A percentile compares a stretch with the other conserved stretches of the same genome.
phyloP scores from a whole-genome alignment of 2,329 filamentous ascomycete species.

The Venturia aucupariae region DNA sequence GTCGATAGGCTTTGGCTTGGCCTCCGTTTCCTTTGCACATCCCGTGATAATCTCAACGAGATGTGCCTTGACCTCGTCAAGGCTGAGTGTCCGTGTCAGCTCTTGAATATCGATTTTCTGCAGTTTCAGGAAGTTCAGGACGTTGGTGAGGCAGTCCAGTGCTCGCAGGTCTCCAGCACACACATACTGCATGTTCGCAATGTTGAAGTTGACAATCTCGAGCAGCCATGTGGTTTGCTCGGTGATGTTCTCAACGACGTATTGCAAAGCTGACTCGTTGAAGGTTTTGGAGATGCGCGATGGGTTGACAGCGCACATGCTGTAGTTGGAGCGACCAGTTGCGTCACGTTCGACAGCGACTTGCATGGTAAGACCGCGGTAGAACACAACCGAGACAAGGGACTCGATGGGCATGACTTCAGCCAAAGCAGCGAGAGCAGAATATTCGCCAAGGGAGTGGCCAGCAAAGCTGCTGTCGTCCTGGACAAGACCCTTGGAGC shows the following conservation, averaged over 20 bases:
- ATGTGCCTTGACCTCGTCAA: slow-evolving; percentile 86
- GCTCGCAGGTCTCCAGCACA: slow-evolving; percentile 58
- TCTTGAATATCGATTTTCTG: slow-evolving; percentile 97
- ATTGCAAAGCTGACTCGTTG: slow-evolving; percentile 94
- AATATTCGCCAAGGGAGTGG: slow-evolving; percentile 97
- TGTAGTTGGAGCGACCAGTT: slow-evolving; percentile 90
- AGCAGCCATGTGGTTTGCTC: slow-evolving; percentile 92
- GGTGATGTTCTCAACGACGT: slow-evolving; percentile 89
- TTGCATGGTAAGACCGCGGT: slow-evolving; percentile 98
- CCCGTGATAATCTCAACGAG: slow-evolving; percentile 85
- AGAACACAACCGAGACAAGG: slow-evolving; percentile 96
- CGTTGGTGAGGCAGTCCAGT: slow-evolving; percentile 59
- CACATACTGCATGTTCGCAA: slow-evolving; percentile 62
- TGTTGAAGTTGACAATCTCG: slow-evolving; percentile 96
- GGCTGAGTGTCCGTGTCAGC: slow-evolving; percentile 73
- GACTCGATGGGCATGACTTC: slow-evolving; percentile 99
- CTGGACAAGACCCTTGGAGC: slow-evolving; percentile 89
- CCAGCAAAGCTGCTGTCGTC: slow-evolving; percentile 95
- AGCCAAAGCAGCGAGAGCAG: slow-evolving; percentile 85
- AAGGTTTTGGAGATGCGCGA: slow-evolving; percentile 98
- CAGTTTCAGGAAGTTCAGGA: slow-evolving; percentile 90
- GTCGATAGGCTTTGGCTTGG: slow-evolving; percentile 80
- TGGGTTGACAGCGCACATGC: slow-evolving; percentile 98
- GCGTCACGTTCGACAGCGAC: slow-evolving; percentile 96
- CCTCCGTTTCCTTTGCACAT: slow-evolving; percentile 75